Evolutionary conservation across 352 stramenopile species (phyloP).

Genomic region (Bremia lactucae): DNA sequence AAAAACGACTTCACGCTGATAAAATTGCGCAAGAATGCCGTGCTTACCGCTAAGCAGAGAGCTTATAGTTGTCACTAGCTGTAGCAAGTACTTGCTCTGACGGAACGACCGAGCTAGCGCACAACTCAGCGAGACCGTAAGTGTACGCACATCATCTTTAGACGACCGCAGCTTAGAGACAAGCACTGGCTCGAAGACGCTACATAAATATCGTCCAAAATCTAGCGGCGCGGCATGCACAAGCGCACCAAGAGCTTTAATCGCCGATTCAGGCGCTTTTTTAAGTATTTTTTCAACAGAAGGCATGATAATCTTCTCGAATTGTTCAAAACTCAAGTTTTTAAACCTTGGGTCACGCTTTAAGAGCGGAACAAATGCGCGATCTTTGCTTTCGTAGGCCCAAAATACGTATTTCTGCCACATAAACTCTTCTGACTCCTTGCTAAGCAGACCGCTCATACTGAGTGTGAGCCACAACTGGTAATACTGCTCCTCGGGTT

Average conservation of each 20-base stretch:
- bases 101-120: slow-evolving; percentile 43
- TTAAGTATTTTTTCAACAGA: slow-evolving; percentile 69
- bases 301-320: slow-evolving; percentile 55
- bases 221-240: slow-evolving; percentile 46
- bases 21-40: slow-evolving; percentile 82
- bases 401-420: slow-evolving; percentile 54
- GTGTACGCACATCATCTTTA: slow-evolving; percentile 67
- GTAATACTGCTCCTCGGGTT: slow-evolving; percentile 42
- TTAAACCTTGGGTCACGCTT: slow-evolving; percentile 39
- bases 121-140: slow-evolving; percentile 36
- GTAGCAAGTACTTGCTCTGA: slow-evolving; percentile 37
- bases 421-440: slow-evolving; percentile 29
- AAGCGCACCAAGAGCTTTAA: slow-evolving; percentile 46
- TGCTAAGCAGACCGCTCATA: slow-evolving; percentile 15
- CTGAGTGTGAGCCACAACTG: slow-evolving; percentile 54
- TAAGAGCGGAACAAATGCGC: slow-evolving; percentile 27
- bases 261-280: slow-evolving; percentile 64
- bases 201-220: slow-evolving; percentile 45
- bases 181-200: slow-evolving; percentile 62
- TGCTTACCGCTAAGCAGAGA: slow-evolving; percentile 70
- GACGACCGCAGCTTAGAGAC: slow-evolving; percentile 66
- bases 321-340: slow-evolving; percentile 40
- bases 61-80: slow-evolving; percentile 44
- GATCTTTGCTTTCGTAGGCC: slow-evolving; percentile 71
- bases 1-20: slow-evolving; percentile 68